Evolutionary conservation across 1,284 basidiomycete genomes (phyloP), one percentile per base, ranked within the genome.

Genomic region (Naganishia liquefaciens): DNA sequence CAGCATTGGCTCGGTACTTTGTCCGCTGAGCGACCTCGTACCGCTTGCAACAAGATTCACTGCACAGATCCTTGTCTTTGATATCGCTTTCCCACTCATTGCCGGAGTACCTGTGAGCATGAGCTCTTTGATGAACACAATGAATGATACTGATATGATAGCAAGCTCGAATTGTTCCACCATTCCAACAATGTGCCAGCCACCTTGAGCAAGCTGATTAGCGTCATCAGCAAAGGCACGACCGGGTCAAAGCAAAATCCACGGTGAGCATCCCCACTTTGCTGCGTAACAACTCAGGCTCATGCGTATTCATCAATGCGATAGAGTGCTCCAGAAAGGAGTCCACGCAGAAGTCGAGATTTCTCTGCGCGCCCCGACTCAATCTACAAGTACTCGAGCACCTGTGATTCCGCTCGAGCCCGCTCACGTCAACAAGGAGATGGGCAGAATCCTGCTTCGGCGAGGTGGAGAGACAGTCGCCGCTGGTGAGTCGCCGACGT

Each of bases 401-500:
- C 82, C 86, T 10, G 83, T 86, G 2, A 88, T 96, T 33, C 90
- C 93, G 2, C 75, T 96, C 21, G 95, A 99, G 75, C 85, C 89
- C 1, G 95, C 95, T 68, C 79, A 86, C 3, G 81, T 82, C n/a
- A 98, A 93, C 80, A 98, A 98, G 79, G 92, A 96, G 69, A 96
- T 99, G 95, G 94, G 94, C 0, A 82, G 95, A 47, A 85, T 99
- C 52, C 77, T 99, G 61, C 82, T 99, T 67, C 82, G 95, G 43
- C 82, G 94, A 67, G 87, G 87, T 21, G 95, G 96, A 0, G 93
- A 98, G 81, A 98, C 95, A 0, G 90, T 99, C 66, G 92, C 88
- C 51, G 94, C 94, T 62, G 94, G 93, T 64, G 13, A 37, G 57
- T 50, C 15, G 25, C 25, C 55, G 5, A 4, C 6, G 27, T 42